Percentiles rank a stretch among this genome's conserved stretches.
Conservation (phyloP, 371 early-diverging fungal species). For the Blakeslea trispora region DNA sequence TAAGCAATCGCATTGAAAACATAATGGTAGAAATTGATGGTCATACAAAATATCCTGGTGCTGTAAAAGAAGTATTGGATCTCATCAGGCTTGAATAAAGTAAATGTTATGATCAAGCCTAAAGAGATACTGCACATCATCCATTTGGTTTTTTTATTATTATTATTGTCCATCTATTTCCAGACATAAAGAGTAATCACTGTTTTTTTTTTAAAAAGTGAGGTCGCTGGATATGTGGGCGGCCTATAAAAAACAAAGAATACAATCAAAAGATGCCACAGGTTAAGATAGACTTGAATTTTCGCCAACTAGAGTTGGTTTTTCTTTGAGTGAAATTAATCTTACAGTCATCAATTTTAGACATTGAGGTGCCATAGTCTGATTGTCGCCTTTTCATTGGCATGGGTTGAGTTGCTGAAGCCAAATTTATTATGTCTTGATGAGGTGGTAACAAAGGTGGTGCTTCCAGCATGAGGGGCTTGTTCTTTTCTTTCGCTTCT, state of each 20-base stretch:
- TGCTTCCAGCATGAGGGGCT: neutral
- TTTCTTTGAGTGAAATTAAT: neutral
- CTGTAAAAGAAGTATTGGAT: slow-evolving; percentile 31
- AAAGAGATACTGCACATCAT: no score
- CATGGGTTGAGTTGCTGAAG: neutral
- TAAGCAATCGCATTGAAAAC: slow-evolving; percentile 69
- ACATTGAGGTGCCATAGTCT: neutral
- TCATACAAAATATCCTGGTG: slow-evolving; percentile 78
- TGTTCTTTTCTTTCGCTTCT: neutral
- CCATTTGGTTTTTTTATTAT: no score
- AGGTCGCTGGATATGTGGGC: no score
- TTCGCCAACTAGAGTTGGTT: neutral
- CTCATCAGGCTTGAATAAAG: slow-evolving; percentile 28
- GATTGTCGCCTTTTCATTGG: neutral
- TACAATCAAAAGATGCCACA: neutral
- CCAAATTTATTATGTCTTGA: neutral
- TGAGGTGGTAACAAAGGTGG: slow-evolving; percentile 1
- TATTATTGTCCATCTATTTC: neutral
- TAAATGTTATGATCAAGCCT: no score
- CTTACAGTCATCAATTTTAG: neutral
- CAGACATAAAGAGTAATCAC: no score
- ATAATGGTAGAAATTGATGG: slow-evolving; percentile 76
- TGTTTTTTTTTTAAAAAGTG: no score
- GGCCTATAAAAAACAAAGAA: no score
- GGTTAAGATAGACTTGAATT: neutral